Evolutionary conservation across 768 basidiomycete genomes (phyloP).

Genomic region (Russula griseocarnosa): DNA sequence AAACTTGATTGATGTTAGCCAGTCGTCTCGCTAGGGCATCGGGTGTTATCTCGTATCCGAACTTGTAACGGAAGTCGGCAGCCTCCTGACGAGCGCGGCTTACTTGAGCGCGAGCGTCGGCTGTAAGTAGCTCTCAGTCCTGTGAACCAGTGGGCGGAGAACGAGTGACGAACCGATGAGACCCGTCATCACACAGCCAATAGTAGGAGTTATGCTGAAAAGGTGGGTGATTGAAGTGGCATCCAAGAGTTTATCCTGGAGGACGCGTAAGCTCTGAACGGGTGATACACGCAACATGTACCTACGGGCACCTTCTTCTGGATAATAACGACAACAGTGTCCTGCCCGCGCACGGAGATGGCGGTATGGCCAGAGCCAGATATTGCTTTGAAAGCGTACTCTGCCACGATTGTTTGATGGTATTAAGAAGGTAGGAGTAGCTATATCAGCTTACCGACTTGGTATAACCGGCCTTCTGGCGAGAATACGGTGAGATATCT

Average conservation of each 20-base stretch:
- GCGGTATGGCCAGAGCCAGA: slow-evolving; percentile 95
- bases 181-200: slow-evolving; percentile 99
- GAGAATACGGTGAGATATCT: slow-evolving; percentile 97
- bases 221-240: slow-evolving; percentile 91
- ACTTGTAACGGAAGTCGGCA: slow-evolving; percentile 91
- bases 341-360: slow-evolving; percentile 87
- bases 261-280: slow-evolving; percentile 1
- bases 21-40: slow-evolving; percentile 91
- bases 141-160: not conserved
- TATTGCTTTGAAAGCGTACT: slow-evolving; percentile 99
- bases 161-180: slow-evolving; percentile 63
- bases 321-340: slow-evolving; percentile 92
- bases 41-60: slow-evolving; percentile 96
- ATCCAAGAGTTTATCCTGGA: slow-evolving; percentile 94
- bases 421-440: too few species aligned
- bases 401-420: slow-evolving; percentile 40
- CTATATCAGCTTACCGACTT: slow-evolving; percentile 73
- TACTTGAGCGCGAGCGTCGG: slow-evolving; percentile 91
- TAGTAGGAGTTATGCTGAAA: slow-evolving; percentile 92
- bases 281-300: slow-evolving; percentile 6
- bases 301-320: slow-evolving; percentile 95
- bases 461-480: slow-evolving; percentile 94
- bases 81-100: slow-evolving; percentile 83
- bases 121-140: slow-evolving; percentile 39
- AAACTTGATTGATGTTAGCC: slow-evolving; percentile 98